Evolutionary conservation across 208 protist genomes (phyloP).

Genomic region (Acanthamoeba lenticulata): DNA sequence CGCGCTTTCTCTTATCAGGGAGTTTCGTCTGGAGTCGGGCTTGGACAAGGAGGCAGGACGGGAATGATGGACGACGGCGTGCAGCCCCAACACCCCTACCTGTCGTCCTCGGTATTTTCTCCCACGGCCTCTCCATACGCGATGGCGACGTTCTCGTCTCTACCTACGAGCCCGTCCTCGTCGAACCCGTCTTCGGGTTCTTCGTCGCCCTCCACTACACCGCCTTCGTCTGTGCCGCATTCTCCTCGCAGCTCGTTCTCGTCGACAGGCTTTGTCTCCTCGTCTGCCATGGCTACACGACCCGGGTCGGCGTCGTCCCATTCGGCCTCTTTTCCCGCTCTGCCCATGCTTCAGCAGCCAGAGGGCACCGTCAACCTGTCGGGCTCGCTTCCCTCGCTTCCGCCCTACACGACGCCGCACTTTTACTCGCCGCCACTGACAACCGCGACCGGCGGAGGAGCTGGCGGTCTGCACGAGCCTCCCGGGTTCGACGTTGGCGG

Average conservation of each 20-base stretch:
- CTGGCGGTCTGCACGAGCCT: neutral
- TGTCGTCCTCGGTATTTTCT: neutral
- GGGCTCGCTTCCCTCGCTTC: neutral
- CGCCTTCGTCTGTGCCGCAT: constrained; percentile 5
- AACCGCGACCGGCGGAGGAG: too few species aligned
- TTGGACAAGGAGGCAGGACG: neutral
- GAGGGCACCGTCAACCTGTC: neutral
- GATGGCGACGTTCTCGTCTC: neutral
- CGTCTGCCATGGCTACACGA: neutral
- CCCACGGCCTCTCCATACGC: neutral
- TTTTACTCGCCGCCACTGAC: neutral
- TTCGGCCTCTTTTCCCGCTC: neutral
- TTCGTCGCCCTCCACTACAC: constrained; percentile 1
- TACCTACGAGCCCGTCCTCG: neutral
- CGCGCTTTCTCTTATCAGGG: too few species aligned
- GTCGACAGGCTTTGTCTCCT: neutral
- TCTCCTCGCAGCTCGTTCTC: neutral
- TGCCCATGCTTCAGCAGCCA: neutral
- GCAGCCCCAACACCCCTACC: constrained; percentile 26
- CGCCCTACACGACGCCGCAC: neutral
- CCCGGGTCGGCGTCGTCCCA: neutral
- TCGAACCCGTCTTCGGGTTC: neutral
- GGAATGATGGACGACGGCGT: neutral
- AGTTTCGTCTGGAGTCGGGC: neutral
- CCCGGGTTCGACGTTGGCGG: neutral